Percentiles rank a stretch among this genome's conserved stretches.
phyloP scores from a whole-genome alignment of 192 early-diverging fungal genomes.

The Backusella luteola region DNA sequence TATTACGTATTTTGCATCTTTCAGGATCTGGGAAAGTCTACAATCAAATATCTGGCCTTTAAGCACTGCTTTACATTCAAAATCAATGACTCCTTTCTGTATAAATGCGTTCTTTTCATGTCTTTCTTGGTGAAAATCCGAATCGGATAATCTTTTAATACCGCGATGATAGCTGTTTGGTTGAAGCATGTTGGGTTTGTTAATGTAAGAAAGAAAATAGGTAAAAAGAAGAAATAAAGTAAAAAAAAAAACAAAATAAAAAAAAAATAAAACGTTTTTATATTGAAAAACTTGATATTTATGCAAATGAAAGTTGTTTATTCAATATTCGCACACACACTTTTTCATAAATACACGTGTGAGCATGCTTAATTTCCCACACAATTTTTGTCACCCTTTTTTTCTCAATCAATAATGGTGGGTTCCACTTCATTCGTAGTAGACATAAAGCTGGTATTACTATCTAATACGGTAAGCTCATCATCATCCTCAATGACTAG shows the following conservation, averaged over 20 bases:
- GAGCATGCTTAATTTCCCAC: neutral
- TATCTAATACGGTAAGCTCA: neutral
- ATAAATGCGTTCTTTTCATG: neutral
- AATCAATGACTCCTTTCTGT: neutral
- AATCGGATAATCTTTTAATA: neutral
- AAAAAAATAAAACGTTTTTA: neutral
- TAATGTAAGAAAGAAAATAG: neutral
- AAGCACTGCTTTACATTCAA: slow-evolving; percentile 10
- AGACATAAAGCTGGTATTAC: neutral
- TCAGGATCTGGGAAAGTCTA: neutral
- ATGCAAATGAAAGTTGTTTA: neutral
- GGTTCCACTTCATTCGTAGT: neutral
- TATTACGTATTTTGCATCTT: neutral
- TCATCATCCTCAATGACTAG: neutral
- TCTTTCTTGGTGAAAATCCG: neutral
- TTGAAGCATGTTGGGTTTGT: neutral
- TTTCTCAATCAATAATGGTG: neutral
- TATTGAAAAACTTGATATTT: neutral
- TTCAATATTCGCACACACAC: slow-evolving; percentile 7
- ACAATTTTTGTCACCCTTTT: neutral
- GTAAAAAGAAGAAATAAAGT: neutral
- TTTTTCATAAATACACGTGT: slow-evolving; percentile 2
- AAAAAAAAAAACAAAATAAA: neutral
- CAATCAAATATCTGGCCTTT: neutral
- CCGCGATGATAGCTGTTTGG: neutral